Conservation (phyloP, 2,329 filamentous ascomycete species). For the Colletotrichum graminicola region DNA sequence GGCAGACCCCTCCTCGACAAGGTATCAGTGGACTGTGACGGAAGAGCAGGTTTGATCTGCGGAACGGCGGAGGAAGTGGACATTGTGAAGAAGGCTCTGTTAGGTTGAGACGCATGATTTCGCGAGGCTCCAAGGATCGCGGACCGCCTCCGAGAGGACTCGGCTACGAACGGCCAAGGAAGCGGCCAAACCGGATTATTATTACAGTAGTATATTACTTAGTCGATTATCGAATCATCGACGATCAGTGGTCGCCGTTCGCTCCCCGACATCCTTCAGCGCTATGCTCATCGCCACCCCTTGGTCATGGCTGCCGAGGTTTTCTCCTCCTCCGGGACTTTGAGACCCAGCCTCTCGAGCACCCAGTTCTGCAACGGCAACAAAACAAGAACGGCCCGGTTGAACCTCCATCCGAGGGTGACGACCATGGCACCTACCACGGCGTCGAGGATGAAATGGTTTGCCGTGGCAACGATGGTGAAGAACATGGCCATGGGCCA, state of each 20-base stretch:
- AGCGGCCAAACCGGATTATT: not conserved
- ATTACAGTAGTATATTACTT: not conserved
- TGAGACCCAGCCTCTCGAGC: constrained; percentile 40
- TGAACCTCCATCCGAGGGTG: constrained; percentile 51
- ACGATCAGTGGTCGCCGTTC: not conserved
- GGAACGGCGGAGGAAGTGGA: constrained; percentile 64
- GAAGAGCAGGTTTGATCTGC: constrained; percentile 64
- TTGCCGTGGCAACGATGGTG: constrained; percentile 56
- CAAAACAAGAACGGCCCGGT: constrained; percentile 46
- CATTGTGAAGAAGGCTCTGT: constrained; percentile 46
- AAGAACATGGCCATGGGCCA: constrained; percentile 59
- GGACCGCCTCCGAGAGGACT: not conserved
- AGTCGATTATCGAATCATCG: not conserved
- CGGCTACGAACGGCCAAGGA: not conserved
- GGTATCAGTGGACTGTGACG: constrained; percentile 57
- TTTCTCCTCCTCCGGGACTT: constrained; percentile 28
- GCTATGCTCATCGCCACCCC: constrained; percentile 5
- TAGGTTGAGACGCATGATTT: constrained; percentile 6
- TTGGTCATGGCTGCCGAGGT: not conserved
- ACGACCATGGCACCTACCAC: constrained; percentile 52
- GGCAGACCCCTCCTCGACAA: constrained; percentile 57
- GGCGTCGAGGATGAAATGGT: constrained; percentile 55
- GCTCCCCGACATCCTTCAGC: not conserved
- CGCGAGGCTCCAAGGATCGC: no score
- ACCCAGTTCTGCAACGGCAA: constrained; percentile 48